A percentile compares a stretch with the other conserved stretches of the same genome.
phyloP scores from a whole-genome alignment of 208 protist species.

The Trypanosomatidae sp. region DNA sequence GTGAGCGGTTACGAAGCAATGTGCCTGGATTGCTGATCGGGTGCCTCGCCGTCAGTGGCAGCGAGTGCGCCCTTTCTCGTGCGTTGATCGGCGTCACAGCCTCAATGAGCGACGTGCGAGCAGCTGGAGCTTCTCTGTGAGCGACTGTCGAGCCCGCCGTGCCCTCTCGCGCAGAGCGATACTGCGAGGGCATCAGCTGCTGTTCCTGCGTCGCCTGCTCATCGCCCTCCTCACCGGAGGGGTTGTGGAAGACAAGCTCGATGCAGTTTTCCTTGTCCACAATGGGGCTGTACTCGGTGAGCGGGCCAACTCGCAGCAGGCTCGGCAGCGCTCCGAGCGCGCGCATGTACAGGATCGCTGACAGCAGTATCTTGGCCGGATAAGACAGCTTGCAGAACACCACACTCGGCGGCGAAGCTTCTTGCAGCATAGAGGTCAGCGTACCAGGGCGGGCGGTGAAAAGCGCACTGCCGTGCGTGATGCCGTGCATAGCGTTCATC shows the following conservation, averaged over 20 bases:
- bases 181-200: constrained; percentile 4
- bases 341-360: constrained; percentile 69
- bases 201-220: constrained; percentile 22
- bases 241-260: constrained; percentile 78
- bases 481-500: constrained; percentile 10
- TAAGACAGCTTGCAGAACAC: constrained; percentile 60
- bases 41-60: background rate
- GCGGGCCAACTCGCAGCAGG: constrained; percentile 63
- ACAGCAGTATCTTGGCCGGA: constrained; percentile 68
- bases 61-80: background rate
- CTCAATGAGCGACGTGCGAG: background rate
- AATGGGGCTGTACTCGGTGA: constrained; percentile 57
- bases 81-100: background rate
- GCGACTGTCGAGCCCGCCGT: background rate
- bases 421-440: constrained; percentile 27
- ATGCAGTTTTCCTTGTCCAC: constrained; percentile 84
- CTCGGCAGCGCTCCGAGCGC: constrained; percentile 81
- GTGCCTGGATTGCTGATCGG: background rate
- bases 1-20: background rate
- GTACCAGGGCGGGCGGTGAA: background rate
- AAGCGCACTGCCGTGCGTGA: background rate
- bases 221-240: constrained; percentile 10
- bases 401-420: constrained; percentile 26
- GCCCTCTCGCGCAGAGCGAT: background rate
- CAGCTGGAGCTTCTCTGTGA: background rate